phyloP scores from a whole-genome alignment of 2,329 filamentous ascomycete species.

The Phyllosticta citriasiana region DNA sequence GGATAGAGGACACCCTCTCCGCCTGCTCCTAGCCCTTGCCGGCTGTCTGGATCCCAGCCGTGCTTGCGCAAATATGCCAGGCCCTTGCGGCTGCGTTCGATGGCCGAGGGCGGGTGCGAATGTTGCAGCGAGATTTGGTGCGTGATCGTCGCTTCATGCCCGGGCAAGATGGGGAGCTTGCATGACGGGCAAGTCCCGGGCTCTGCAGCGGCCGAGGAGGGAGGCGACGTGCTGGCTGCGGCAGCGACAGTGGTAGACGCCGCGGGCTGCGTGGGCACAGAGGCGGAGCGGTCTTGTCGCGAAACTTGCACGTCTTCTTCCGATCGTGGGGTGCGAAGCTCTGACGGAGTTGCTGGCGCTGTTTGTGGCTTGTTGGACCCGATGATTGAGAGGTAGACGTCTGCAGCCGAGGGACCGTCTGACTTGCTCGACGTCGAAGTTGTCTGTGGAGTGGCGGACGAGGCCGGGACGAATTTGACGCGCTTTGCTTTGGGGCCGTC shows the following conservation, averaged over 20 bases:
- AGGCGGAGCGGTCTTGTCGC: background rate
- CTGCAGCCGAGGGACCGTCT: constrained; percentile 34
- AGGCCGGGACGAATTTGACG: constrained; percentile 49
- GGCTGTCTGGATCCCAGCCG: constrained; percentile 66
- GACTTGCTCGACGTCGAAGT: constrained; percentile 9
- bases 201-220: constrained; percentile 10
- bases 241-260: background rate
- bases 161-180: constrained; percentile 23
- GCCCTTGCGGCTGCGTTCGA: constrained; percentile 62
- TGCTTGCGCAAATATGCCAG: constrained; percentile 54
- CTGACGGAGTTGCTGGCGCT: background rate
- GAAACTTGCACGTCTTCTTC: background rate
- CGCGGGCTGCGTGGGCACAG: background rate
- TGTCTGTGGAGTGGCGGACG: constrained; percentile 15
- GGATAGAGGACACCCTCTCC: constrained; percentile 65
- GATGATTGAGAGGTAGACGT: constrained; percentile 44
- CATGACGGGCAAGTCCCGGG: constrained; percentile 26
- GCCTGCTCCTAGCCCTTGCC: constrained; percentile 59
- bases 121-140: constrained; percentile 63
- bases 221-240: background rate
- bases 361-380: constrained; percentile 10
- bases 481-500: constrained; percentile 53
- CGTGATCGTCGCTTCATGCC: constrained; percentile 53
- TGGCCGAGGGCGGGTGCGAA: constrained; percentile 60
- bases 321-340: background rate